Base-by-base conservation (phyloP, 371 early-diverging fungal species). In the Rhizopus arrhizus region DNA sequence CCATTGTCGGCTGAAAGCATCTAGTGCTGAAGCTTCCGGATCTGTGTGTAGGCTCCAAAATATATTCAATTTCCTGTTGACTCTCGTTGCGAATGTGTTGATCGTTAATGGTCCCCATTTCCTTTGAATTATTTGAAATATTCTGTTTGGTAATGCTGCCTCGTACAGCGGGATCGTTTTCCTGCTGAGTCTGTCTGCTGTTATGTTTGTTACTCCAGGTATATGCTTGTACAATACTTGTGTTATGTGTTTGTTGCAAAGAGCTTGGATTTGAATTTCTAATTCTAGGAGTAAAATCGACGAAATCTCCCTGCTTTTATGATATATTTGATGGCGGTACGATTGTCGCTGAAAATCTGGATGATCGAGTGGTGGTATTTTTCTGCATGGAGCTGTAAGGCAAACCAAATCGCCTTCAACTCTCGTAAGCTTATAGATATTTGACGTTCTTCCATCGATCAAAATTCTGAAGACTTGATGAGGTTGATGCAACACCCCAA, bases 1-100 rank as follows among this genome's bases (percentile, higher is more conserved):
- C 69, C 69, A 77, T 6, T 35, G 16, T 35, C 66, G 66, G 15
- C 12, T 9, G 32, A 76, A 72, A 11, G 73, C 72, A 51, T 73
- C 70, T 1, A 42, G 38, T 15, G 56, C 68, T 42, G 15, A 15
- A 1, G 69, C 70, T 41, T 42, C 31, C 22, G 65, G 66, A 41
- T 77, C 71, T 13, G 58, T 61, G 1, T 41, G 41, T 34, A 59
- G 48, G 34, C 53, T 67, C 66, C 68, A 69, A 45, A 36, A 75
- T 15, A 22, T 3, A 7, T 1, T 2, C 2, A 69, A 63, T 35
- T 56, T 32, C 16, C 56, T 12, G 53, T 59, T 68, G 31, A 47
- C n/a, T 16, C 56, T 34, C 2, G 62, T n/a, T 4, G 70, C 72
- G 42, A 75, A 75, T 28, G 59, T 55, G 36, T 75, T 66, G 12